phyloP scores from a whole-genome alignment of 2,329 filamentous ascomycete species.

The Graphium sp. region DNA sequence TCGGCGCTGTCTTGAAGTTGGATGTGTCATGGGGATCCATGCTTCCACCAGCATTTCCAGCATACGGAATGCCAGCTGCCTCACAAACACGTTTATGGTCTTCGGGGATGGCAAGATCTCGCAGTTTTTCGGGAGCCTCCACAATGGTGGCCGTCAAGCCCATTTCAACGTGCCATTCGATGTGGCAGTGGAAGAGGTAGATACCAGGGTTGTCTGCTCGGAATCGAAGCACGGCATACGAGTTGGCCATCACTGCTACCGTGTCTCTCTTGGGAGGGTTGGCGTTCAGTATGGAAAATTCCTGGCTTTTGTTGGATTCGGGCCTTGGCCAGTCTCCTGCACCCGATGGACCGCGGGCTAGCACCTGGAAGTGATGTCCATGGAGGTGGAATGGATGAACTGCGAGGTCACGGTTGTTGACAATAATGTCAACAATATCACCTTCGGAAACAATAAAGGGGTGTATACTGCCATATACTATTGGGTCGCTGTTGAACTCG shows the following conservation, averaged over 20 bases:
- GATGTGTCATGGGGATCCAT: constrained; percentile 31
- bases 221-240: constrained; percentile 33
- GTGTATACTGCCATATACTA: constrained; percentile 23
- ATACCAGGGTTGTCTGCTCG: constrained; percentile 33
- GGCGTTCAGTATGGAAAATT: no score
- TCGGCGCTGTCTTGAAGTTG: background rate
- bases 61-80: constrained; percentile 25
- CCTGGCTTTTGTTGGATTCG: constrained; percentile 7
- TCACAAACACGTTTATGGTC: constrained; percentile 34
- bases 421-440: constrained; percentile 25
- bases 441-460: constrained; percentile 20
- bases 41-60: constrained; percentile 54
- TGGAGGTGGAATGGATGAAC: constrained; percentile 35
- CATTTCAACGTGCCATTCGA: constrained; percentile 44
- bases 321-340: constrained; percentile 18
- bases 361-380: constrained; percentile 36
- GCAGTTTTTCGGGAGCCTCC: constrained; percentile 40
- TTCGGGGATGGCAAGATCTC: constrained; percentile 34
- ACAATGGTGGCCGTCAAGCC: constrained; percentile 38
- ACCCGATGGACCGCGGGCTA: constrained; percentile 20
- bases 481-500: constrained; percentile 19
- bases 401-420: constrained; percentile 29
- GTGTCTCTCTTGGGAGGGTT: constrained; percentile 18
- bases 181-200: constrained; percentile 41
- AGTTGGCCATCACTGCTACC: constrained; percentile 19